phyloP scores from a whole-genome alignment of 2,329 filamentous ascomycete species.

The Trichoderma brevicompactum region DNA sequence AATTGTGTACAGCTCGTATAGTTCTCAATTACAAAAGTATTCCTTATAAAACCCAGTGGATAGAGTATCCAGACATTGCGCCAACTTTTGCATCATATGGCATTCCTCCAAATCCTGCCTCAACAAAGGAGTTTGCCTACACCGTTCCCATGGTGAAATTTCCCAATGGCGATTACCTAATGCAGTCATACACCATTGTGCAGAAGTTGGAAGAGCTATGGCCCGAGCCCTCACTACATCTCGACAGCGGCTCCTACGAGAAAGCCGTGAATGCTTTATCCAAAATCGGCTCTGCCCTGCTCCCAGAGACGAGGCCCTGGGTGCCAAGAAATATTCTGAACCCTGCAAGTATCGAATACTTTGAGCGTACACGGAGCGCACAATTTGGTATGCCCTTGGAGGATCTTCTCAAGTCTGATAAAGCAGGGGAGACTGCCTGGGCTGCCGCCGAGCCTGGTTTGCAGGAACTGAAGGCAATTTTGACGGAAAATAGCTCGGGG shows the following conservation, averaged over 20 bases:
- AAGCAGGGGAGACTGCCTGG: constrained; percentile 1
- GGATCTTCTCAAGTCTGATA: background rate
- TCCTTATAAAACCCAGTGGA: background rate
- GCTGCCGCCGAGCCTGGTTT: background rate
- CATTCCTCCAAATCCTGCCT: background rate
- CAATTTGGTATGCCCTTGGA: background rate
- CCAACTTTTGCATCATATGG: constrained; percentile 6
- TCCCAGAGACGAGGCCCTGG: background rate
- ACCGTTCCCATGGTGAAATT: constrained; percentile 1
- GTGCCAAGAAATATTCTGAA: constrained; percentile 6
- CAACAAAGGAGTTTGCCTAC: background rate
- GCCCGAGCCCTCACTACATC: background rate
- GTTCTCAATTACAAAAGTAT: constrained; percentile 8
- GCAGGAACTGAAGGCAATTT: background rate
- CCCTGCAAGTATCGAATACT: constrained; percentile 4
- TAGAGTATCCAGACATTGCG: constrained; percentile 9
- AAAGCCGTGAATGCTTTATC: background rate
- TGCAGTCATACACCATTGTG: background rate
- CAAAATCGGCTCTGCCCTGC: background rate
- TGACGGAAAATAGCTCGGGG: background rate
- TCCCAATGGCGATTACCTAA: constrained; percentile 2
- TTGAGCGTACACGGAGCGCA: background rate
- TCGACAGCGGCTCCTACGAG: background rate
- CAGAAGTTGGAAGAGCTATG: background rate
- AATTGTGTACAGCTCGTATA: background rate